Evolutionary conservation across 345 rosid species (phyloP).

Genomic region (Lumnitzera racemosa): DNA sequence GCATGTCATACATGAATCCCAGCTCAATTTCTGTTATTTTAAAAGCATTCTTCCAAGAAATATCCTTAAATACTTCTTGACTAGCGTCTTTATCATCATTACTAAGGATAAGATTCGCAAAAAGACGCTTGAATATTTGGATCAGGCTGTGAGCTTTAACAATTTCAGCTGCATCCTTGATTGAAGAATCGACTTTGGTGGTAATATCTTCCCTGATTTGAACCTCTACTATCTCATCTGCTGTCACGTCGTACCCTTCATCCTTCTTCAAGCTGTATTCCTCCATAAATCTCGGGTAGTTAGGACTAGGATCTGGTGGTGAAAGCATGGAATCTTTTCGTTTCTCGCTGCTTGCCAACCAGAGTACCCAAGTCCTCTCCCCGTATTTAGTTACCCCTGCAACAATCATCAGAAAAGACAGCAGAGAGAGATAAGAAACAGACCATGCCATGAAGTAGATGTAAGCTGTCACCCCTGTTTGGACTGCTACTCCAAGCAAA

Average conservation of each 20-base stretch:
- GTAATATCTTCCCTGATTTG: too few species aligned
- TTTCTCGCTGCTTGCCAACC: constrained; percentile 32
- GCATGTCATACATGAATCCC: too few species aligned
- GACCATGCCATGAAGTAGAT: constrained; percentile 25
- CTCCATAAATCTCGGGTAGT: constrained; percentile 16
- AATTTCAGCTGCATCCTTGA: too few species aligned
- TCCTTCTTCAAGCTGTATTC: constrained; percentile 7
- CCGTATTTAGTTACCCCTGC: constrained; percentile 34
- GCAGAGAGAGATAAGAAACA: constrained; percentile 7
- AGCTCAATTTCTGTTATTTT: too few species aligned
- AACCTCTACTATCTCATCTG: constrained; percentile 10
- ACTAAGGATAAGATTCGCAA: too few species aligned
- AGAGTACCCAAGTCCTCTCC: constrained; percentile 34
- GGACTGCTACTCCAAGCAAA: constrained; percentile 15
- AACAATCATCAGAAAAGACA: constrained; percentile 22
- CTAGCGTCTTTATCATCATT: too few species aligned
- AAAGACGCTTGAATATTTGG: too few species aligned
- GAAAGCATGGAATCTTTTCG: constrained; percentile 20
- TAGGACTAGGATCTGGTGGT: constrained; percentile 19
- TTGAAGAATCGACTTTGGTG: too few species aligned
- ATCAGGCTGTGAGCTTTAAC: too few species aligned
- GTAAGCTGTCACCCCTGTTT: constrained; percentile 17
- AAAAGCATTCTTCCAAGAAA: too few species aligned
- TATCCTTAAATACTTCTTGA: too few species aligned
- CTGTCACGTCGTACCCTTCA: constrained; percentile 2